A percentile compares a stretch with the other conserved stretches of the same genome.
phyloP scores from a whole-genome alignment of 2,329 filamentous ascomycete species.

The Aspergillus transmontanensis region DNA sequence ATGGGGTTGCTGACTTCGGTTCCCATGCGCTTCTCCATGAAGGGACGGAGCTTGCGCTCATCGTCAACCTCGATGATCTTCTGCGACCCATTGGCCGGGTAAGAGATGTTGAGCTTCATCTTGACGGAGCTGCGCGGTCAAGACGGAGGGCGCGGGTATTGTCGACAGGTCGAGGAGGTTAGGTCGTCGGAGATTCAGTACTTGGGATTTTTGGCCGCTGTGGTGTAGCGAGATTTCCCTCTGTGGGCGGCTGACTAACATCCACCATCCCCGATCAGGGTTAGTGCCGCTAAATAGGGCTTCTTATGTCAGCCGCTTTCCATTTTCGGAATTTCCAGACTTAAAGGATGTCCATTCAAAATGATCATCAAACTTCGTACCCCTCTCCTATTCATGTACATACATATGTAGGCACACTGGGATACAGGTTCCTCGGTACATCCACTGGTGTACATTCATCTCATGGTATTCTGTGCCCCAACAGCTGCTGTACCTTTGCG shows the following conservation, averaged over 20 bases:
- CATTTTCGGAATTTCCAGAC: not conserved
- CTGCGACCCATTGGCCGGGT: constrained; percentile 99
- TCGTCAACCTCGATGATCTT: constrained; percentile 99
- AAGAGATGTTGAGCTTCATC: constrained; percentile 81
- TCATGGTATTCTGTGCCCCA: not conserved
- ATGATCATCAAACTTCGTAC: not conserved
- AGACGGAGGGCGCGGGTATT: constrained; percentile 48
- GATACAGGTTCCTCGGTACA: no score
- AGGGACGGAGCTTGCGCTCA: constrained; percentile 98
- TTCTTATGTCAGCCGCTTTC: constrained; percentile 26
- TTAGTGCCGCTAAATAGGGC: constrained; percentile 28
- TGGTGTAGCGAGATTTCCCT: constrained; percentile 44
- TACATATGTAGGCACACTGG: no score
- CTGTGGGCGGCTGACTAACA: constrained; percentile 43
- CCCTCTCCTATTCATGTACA: no score
- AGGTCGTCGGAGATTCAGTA: constrained; percentile 39
- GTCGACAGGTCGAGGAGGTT: constrained; percentile 44
- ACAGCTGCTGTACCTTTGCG: not conserved
- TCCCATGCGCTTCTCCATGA: constrained; percentile 95
- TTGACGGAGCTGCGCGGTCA: constrained; percentile 55
- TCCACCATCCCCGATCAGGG: constrained; percentile 29
- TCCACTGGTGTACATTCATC: not conserved
- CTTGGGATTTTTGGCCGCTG: constrained; percentile 43
- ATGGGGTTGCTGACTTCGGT: constrained; percentile 46
- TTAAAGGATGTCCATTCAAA: not conserved